Base-by-base conservation (phyloP, 2,329 filamentous ascomycete species). In the Botrytis fragariae region DNA sequence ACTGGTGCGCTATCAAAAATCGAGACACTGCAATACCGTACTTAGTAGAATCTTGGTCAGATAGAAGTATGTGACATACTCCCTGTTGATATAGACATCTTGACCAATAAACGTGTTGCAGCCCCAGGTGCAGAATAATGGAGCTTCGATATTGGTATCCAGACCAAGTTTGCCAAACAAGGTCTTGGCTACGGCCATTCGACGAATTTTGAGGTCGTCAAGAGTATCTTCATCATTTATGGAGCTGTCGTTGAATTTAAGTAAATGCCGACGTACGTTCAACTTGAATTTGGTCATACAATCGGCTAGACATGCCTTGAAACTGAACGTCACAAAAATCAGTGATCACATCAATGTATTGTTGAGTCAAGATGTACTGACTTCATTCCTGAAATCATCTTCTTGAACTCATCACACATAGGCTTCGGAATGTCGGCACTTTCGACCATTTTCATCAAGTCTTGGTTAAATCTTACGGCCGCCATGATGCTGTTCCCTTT, bases 1-100 rank as follows among this genome's bases (percentile, higher is more conserved):
- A 95, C 90, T 3, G 89, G 83, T 2, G 78, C 78, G 37, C 73
- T 77, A 62, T 79, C 77, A 61, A 73, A 76, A 35, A 79, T 77
- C 7, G 74, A 74, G 18, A 79, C 71, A 54, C 78, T 79, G 35
- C 32, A 42, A 35, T 64, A 65, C 22, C 37, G 12, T 51, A n/a
- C 29, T 67, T 51, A 64, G 73, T 45, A 68, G 44, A 37, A 65
- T 37, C 5, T 35, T 20, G 62, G 51, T 12, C 37, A 32, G 32
- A 76, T 37, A 32, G 18, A 22, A 67, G 32, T 12, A 37, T 6
- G 9, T 20, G 29, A 75, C 77, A 20, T 42, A 79, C 78, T 74
- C 72, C 18, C 74, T 73, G 69, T 79, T 79, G 44, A 76, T 74
- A 69, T 77, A 78, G 3, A 70, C 69, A n/a, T 54, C 51, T 35